Percentiles rank a stretch among this genome's conserved stretches.
These are phyloP conservation scores for Spencermartinsiella ligniputridi DNA, from an alignment of 1,139 yeast genomes.

Conservation along the genomic window DNA sequence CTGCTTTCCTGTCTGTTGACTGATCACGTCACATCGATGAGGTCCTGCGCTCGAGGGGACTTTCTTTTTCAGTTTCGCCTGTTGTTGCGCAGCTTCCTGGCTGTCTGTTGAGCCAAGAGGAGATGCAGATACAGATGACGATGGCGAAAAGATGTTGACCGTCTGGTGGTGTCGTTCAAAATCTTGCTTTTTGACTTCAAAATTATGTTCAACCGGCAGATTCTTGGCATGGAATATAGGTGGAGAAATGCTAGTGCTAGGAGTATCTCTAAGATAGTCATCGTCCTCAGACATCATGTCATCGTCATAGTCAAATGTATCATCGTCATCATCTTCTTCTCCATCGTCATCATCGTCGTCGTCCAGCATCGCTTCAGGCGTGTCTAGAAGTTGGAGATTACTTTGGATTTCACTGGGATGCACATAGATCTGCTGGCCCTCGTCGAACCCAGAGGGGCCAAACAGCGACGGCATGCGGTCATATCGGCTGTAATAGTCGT, in stretches of 20 bases:
- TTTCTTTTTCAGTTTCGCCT: slow-evolving; percentile 7
- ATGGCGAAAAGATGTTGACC: background rate
- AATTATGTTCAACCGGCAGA: background rate
- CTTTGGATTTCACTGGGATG: slow-evolving; percentile 8
- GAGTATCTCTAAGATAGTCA: background rate
- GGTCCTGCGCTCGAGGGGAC: slow-evolving; percentile 29
- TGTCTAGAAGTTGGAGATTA: slow-evolving; percentile 12
- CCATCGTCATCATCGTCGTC: slow-evolving; percentile 32
- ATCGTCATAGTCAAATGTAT: slow-evolving; percentile 20
- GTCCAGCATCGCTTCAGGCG: slow-evolving; percentile 24
- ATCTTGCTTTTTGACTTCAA: background rate
- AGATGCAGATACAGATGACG: background rate
- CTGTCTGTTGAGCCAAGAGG: background rate
- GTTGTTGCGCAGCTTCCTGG: slow-evolving; percentile 4
- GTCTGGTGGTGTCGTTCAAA: background rate
- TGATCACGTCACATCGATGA: slow-evolving; percentile 57
- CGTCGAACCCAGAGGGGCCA: slow-evolving; percentile 8
- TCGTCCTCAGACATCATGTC: slow-evolving; percentile 24
- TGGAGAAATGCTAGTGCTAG: background rate
- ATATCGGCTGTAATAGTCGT: slow-evolving; percentile 12
- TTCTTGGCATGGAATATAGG: background rate
- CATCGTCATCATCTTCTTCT: slow-evolving; percentile 33
- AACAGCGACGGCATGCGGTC: slow-evolving; percentile 6
- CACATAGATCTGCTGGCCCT: slow-evolving; percentile 8
- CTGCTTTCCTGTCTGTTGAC: slow-evolving; percentile 55